Conservation (phyloP, 1,139 yeast species). For the Saccharomycopsis phalli region DNA sequence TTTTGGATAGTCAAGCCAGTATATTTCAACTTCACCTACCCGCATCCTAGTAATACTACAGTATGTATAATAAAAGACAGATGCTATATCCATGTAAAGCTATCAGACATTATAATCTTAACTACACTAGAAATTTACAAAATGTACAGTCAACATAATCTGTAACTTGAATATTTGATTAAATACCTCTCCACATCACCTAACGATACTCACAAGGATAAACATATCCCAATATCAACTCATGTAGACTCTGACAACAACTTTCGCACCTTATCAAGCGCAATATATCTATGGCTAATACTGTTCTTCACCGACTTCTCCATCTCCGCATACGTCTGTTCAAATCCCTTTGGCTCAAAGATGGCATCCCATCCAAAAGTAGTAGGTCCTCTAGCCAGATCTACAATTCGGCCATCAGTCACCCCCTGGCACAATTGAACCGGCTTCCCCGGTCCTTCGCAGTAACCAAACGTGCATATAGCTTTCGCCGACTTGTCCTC, state of each 20-base stretch:
- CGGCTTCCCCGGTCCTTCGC: constrained; percentile 69
- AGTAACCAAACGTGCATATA: constrained; percentile 85
- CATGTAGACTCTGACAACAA: constrained; percentile 31
- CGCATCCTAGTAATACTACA: too few relatives aligned
- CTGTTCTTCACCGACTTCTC: constrained; percentile 62
- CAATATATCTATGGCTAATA: constrained; percentile 81
- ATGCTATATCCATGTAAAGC: too few relatives aligned
- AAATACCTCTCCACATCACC: neutral
- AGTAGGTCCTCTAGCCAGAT: constrained; percentile 59
- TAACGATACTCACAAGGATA: neutral
- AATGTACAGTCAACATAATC: neutral
- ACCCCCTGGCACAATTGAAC: constrained; percentile 77
- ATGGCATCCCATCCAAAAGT: constrained; percentile 94
- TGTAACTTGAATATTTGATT: neutral
- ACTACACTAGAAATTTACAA: too few relatives aligned
- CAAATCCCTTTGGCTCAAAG: constrained; percentile 54
- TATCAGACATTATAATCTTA: too few relatives aligned
- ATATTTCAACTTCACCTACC: too few relatives aligned
- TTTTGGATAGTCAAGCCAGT: too few relatives aligned
- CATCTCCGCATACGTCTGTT: constrained; percentile 88
- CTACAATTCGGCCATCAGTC: constrained; percentile 73
- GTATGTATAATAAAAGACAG: too few relatives aligned
- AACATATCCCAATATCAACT: neutral
- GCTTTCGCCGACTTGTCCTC: constrained; percentile 84
- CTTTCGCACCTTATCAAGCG: constrained; percentile 61